Evolutionary conservation across 306 rosid genomes (phyloP).

Genomic region (Abrus precatorius): DNA sequence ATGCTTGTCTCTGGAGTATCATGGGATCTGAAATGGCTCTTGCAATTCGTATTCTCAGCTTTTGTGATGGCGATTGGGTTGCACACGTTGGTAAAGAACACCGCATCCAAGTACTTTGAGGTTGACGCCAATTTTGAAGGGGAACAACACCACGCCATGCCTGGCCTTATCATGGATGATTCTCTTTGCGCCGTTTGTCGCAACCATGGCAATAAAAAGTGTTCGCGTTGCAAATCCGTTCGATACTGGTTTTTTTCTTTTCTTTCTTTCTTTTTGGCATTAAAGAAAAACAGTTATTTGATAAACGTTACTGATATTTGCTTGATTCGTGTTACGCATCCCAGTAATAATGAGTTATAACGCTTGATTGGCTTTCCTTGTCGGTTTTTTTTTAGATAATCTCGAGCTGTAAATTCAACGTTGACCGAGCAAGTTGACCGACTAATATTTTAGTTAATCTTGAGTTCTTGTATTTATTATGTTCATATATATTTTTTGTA

Average conservation of each 20-base stretch:
- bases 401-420: neutral
- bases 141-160: conserved; percentile 51
- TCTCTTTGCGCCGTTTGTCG: conserved; percentile 65
- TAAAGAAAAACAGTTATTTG: no score
- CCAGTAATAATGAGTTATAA: neutral
- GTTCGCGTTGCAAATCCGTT: conserved; percentile 85
- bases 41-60: conserved; percentile 60
- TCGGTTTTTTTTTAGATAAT: neutral
- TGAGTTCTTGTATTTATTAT: neutral
- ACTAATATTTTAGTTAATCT: neutral
- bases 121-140: conserved; percentile 82
- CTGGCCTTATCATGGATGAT: conserved; percentile 52
- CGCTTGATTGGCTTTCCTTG: neutral
- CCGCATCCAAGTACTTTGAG: conserved; percentile 86
- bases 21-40: conserved; percentile 81
- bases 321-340: neutral
- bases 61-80: conserved; percentile 62
- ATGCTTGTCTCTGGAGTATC: conserved; percentile 75
- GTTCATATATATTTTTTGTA: neutral
- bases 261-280: neutral
- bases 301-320: neutral
- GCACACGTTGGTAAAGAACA: conserved; percentile 70
- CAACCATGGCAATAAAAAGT: conserved; percentile 55
- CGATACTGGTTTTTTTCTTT: conserved; percentile 65
- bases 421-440: neutral